A percentile compares a stretch with the other conserved stretches of the same genome.
These are phyloP conservation scores for Stachybotrys chlorohalonatus DNA, from an alignment of 2,329 filamentous ascomycete species.

Conservation along the genomic window DNA sequence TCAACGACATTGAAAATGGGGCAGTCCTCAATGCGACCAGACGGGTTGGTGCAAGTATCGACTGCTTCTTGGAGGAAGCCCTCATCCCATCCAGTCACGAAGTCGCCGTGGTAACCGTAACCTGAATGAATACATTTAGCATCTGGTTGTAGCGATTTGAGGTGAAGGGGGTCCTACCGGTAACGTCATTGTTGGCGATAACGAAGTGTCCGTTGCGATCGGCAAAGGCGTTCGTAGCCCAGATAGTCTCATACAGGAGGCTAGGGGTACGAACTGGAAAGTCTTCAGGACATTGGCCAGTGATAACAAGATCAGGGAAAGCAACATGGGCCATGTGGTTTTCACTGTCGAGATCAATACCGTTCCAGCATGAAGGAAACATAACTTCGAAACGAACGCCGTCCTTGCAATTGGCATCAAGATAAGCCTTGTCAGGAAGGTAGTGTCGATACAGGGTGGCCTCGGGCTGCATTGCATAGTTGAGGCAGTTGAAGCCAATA, in stretches of 20 bases:
- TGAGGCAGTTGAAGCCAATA: slow-evolving; percentile 88
- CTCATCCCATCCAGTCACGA: slow-evolving; percentile 69
- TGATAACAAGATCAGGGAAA: slow-evolving; percentile 69
- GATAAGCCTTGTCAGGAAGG: slow-evolving; percentile 67
- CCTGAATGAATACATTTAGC: slow-evolving; percentile 31
- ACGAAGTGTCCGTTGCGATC: slow-evolving; percentile 60
- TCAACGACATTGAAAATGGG: slow-evolving; percentile 62
- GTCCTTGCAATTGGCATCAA: slow-evolving; percentile 74
- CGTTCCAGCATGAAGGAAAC: slow-evolving; percentile 88
- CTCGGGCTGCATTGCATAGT: slow-evolving; percentile 62
- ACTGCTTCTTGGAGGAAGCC: slow-evolving; percentile 64
- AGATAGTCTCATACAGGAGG: slow-evolving; percentile 82
- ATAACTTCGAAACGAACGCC: slow-evolving; percentile 76
- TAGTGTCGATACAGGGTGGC: slow-evolving; percentile 72
- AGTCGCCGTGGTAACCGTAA: slow-evolving; percentile 71
- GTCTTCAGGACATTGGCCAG: slow-evolving; percentile 63
- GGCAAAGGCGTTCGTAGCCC: slow-evolving; percentile 58
- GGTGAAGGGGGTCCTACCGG: slow-evolving; percentile 37
- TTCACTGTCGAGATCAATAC: slow-evolving; percentile 46
- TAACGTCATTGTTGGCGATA: slow-evolving; percentile 68
- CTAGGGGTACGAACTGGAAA: slow-evolving; percentile 62
- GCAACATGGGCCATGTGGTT: slow-evolving; percentile 61
- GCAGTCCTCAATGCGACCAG: slow-evolving; percentile 66
- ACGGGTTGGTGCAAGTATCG: slow-evolving; percentile 61
- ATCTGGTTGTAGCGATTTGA: not conserved